Evolutionary conservation across 352 stramenopile genomes (phyloP).

Genomic region (Aphanomyces stellatus): DNA sequence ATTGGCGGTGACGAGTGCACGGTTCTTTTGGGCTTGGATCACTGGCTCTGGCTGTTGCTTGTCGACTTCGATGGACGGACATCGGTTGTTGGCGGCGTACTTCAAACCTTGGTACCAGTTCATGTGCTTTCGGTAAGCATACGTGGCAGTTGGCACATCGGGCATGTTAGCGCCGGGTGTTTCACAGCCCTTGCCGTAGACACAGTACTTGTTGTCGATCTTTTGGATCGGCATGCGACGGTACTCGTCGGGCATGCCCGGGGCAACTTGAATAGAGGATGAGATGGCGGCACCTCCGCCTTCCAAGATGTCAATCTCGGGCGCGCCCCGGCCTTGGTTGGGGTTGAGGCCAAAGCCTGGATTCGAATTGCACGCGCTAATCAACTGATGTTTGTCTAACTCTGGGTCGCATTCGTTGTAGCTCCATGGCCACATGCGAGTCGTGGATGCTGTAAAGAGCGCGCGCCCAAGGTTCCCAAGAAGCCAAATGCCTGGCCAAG

Average conservation of each 20-base stretch:
- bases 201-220: not conserved
- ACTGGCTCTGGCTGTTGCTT: not conserved
- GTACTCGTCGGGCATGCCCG: conserved; percentile 54
- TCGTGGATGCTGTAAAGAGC: conserved; percentile 87
- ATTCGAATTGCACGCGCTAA: conserved; percentile 79
- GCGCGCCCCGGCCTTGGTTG: conserved; percentile 76
- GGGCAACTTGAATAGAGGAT: conserved; percentile 81
- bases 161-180: conserved; percentile 21
- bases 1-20: conserved; percentile 35
- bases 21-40: not conserved
- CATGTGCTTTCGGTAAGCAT: conserved; percentile 21
- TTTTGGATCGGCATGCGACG: conserved; percentile 27
- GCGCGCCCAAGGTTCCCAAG: conserved; percentile 92
- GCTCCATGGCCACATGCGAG: conserved; percentile 93
- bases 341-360: conserved; percentile 88
- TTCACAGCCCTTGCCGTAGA: conserved; percentile 16
- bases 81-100: conserved; percentile 25
- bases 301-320: conserved; percentile 93
- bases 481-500: conserved; percentile 93
- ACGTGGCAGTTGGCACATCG: conserved; percentile 22
- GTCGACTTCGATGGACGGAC: conserved; percentile 4
- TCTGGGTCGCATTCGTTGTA: conserved; percentile 81
- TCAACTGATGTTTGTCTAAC: conserved; percentile 26
- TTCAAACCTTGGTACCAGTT: conserved; percentile 19
- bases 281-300: conserved; percentile 60